Base-by-base conservation (phyloP, 176 grass and related monocot genomes). In the Musa beccarii region DNA sequence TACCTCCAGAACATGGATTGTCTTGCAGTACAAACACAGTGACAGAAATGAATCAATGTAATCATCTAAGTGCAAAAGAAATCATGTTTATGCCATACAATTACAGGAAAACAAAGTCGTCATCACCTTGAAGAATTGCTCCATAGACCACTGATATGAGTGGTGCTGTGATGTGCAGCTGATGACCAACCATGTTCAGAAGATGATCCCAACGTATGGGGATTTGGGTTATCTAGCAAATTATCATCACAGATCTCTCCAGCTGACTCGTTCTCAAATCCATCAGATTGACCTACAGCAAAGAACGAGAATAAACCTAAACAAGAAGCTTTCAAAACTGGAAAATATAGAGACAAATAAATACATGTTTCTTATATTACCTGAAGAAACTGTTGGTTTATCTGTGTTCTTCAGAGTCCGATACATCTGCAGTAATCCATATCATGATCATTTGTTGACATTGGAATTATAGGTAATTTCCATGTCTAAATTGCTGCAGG, bases 341-440 rank as follows among this genome's bases (percentile, higher is more conserved):
- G 34, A 43, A 43, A 20, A 57, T 57, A 16, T 57, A 57, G 34
- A 59, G 57, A 59, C 6, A 20, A 59, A 59, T 59, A 59, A 13
- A 20, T 21, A 49, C 17, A 5, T 10, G 51, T 49, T 22, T n/a
- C 0, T 12, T 51, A 50, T 21, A 49, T 11, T 70, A 70, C 68
- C 68, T 52, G 63, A 66, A 28, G 68, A 70, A 70, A 49, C 17
- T 52, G 68, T 13, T 51, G 34, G 7, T 51, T 16, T 70, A 70
- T 70, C 68, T 20, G 68, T 70, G 68, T 70, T 70, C 68, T 70
- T 70, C 68, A 70, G 43, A 21, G 68, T 70, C 68, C 68, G 9
- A 52, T 52, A 70, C 57, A 59, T 59, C 57, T 59, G 57, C 57
- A 59, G 8, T 59, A 2, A 19, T 59, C 7, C 16, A 57, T 57